These are phyloP conservation scores for Arachnomyces sp. DNA, from an alignment of 2,329 filamentous ascomycete species.

Conservation along the genomic window DNA sequence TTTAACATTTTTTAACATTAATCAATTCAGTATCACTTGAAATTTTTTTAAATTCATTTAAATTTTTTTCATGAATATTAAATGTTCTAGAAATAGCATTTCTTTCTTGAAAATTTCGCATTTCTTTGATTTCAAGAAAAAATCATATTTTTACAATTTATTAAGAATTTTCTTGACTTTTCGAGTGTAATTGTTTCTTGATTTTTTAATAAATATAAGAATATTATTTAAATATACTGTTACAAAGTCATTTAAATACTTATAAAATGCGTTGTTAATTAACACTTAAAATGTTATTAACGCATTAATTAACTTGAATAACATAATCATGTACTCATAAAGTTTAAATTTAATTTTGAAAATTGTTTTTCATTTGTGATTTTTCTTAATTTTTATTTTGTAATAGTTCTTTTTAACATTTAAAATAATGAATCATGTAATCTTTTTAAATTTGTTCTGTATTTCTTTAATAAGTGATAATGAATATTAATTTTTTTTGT, in stretches of 20 bases:
- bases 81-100: no score
- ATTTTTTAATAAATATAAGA: conserved; percentile 6
- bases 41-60: background rate
- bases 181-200: background rate
- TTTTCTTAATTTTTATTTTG: conserved; percentile 16
- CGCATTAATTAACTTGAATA: conserved; percentile 7
- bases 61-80: background rate
- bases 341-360: conserved; percentile 11
- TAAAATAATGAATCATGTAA: conserved; percentile 15
- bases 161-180: conserved; percentile 6
- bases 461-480: conserved; percentile 18
- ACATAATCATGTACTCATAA: conserved; percentile 14
- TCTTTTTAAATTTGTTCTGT: conserved; percentile 12
- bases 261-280: conserved; percentile 11
- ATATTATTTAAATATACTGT: conserved; percentile 21
- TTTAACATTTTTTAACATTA: background rate
- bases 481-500: conserved; percentile 21
- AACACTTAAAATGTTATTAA: conserved; percentile 9
- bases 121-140: background rate
- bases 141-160: conserved; percentile 5
- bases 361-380: conserved; percentile 20
- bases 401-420: conserved; percentile 19
- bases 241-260: conserved; percentile 17
- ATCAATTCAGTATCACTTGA: background rate
- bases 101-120: background rate